Base-by-base conservation (phyloP, 352 stramenopile genomes). In the Phytophthora pini region DNA sequence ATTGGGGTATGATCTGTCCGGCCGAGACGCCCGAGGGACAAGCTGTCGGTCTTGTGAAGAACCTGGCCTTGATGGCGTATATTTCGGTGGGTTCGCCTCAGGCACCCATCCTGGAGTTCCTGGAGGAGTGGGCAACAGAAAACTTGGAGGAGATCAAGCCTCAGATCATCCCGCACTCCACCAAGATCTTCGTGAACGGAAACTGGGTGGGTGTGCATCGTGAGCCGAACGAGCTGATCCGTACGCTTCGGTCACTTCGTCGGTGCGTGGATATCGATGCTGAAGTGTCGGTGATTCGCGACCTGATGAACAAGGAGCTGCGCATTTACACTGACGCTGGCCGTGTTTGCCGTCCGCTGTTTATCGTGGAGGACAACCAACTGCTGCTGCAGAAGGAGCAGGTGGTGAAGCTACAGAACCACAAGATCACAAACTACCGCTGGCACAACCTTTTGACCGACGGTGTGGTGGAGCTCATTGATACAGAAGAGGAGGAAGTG, bases 161-260 rank as follows among this genome's bases (percentile, higher is more conserved):
- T 27, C 96, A 97, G 55, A 98, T 98, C 40, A 99, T 99, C 68
- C 93, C 94, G 1, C 95, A 95, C 52, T 98, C 96, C 20, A 99
- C 97, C 43, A 99, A 99, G 87, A 99, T 99, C 55, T 99, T 99
- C 64, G 97, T 99, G 50, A 99, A 99, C 70, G 98, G 98, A 40
- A 99, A 99, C 71, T 99, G 98, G 97, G 92, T 99, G 27, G 98
- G 98, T 46, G 96, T 99, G 44, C 97, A 99, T 71, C 94, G 95
- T 48, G 97, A 99, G 66, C 97, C 98, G 27, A 98, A 99, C 46
- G 90, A 95, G 65, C 64, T 99, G 12, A 97, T 99, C 32, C 86
- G 96, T 34, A 99, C 96, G 8, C 90, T 99, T 53, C 93, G 92
- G 20, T 96, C 86, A 24, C 84, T 99, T 13, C 93, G 98, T 69